A percentile compares a stretch with the other conserved stretches of the same genome.
phyloP scores from a whole-genome alignment of 1,284 basidiomycete genomes.

The Amylostereum chailletii region DNA sequence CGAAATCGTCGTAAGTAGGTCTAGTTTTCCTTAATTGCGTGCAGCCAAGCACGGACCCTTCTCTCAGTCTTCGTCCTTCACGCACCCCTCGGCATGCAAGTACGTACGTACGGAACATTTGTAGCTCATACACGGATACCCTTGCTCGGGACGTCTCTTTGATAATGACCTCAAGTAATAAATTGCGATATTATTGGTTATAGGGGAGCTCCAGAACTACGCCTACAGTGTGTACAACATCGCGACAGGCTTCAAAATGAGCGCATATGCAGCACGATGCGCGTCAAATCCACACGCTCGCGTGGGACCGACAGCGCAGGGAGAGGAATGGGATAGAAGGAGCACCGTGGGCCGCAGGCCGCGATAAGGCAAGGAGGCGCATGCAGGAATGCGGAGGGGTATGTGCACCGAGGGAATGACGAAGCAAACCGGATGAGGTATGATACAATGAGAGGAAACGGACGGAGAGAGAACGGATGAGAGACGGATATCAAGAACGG shows the following conservation, averaged over 20 bases:
- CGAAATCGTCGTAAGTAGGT: neutral
- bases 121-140: neutral
- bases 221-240: too few relatives aligned
- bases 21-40: neutral
- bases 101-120: neutral
- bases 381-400: neutral
- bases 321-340: too few relatives aligned
- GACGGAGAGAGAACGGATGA: too few relatives aligned
- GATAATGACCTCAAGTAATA: neutral
- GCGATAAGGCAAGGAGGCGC: neutral
- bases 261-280: too few relatives aligned
- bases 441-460: neutral
- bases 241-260: too few relatives aligned
- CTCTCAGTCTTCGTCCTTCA: neutral
- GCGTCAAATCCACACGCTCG: neutral
- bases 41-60: neutral
- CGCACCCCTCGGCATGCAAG: neutral
- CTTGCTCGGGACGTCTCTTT: neutral
- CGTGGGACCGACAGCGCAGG: neutral
- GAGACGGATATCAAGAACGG: too few relatives aligned
- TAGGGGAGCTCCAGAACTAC: too few relatives aligned
- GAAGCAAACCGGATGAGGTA: neutral
- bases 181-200: too few relatives aligned
- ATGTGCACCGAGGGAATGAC: neutral
- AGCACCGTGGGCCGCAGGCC: too few relatives aligned